Evolutionary conservation across 176 grass and related monocot genomes (phyloP).

Genomic region (Triticum aestivum): DNA sequence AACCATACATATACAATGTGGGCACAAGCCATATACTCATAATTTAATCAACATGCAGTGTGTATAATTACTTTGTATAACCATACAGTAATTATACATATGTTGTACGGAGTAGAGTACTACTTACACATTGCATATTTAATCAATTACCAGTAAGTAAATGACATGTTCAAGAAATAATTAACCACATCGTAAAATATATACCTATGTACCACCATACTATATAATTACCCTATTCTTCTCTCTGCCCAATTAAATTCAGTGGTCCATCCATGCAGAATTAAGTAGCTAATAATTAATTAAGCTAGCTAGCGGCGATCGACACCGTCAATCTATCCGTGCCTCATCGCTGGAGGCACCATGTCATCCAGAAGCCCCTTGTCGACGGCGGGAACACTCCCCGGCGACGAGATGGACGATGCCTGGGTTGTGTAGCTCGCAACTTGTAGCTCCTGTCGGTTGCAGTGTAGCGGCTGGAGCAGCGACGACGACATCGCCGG

Average conservation of each 20-base stretch:
- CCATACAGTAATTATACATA: too few species aligned
- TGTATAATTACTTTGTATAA: too few species aligned
- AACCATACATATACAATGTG: too few species aligned
- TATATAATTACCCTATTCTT: not conserved
- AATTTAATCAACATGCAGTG: too few species aligned
- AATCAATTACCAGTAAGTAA: not conserved
- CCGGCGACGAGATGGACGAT: not conserved
- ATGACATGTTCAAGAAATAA: not conserved
- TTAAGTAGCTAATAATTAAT: not conserved
- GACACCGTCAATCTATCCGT: not conserved
- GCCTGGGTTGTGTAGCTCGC: not conserved
- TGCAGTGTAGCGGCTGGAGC: conserved; percentile 11
- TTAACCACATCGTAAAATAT: not conserved
- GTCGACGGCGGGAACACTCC: conserved; percentile 13
- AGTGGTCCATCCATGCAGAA: not conserved
- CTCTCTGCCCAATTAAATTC: not conserved
- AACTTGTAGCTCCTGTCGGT: conserved; percentile 16
- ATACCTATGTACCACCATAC: not conserved
- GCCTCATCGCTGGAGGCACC: conserved; percentile 73
- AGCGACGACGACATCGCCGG: not conserved
- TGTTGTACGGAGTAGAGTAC: too few species aligned
- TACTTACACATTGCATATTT: too few species aligned
- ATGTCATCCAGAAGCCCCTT: conserved; percentile 80
- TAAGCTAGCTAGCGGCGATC: too few species aligned
- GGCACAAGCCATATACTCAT: too few species aligned